Evolutionary conservation across 805 yeast genomes (phyloP), one percentile per base, ranked within the genome.

Genomic region (Wickerhamomyces canadensis): DNA sequence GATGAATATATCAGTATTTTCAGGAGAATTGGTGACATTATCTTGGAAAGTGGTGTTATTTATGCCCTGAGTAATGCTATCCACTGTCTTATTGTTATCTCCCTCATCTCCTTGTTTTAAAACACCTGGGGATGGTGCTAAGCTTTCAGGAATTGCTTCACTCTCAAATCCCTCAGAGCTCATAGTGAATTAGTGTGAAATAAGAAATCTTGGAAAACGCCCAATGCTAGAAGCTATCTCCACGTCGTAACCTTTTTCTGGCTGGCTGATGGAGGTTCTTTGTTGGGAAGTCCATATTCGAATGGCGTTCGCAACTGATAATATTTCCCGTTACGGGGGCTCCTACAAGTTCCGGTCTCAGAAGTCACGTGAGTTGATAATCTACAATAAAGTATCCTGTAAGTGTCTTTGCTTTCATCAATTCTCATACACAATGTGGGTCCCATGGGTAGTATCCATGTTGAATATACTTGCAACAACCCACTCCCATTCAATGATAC

Each of bases 401-500:
- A n/a, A n/a, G 27, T 25, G n/a, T 25, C 7, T 12, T n/a, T 25
- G n/a, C 15, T 25, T 9, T 9, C n/a, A 13, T 28, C 16, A 28
- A 13, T 10, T 28, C 17, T 41, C 30, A 24, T 26, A 44, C 4
- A 37, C 5, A 6, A 46, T 36, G 22, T 47, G 33, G 19, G 33
- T 32, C 1, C 32, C 35, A 27, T 41, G 44, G 19, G 39, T 31
- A 10, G 64, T 34, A n/a, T 55, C 47, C 67, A 70, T 64, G 34
- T 62, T 65, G 55, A 78, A 78, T 0, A 78, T 72, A 33, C 77
- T 66, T 40, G 67, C 57, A 12, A 78, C 75, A 35, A 80, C 71
- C 81, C 82, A 76, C 35, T 77, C 74, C 84, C 84, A 78, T 42
- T 75, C 81, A 14, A 76, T 67, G 2, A 74, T 59, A 11, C 55